A percentile compares a stretch with the other conserved stretches of the same genome.
These are phyloP conservation scores for Ceratobasidium sp. DNA, from an alignment of 1,284 basidiomycete species.

Conservation along the genomic window DNA sequence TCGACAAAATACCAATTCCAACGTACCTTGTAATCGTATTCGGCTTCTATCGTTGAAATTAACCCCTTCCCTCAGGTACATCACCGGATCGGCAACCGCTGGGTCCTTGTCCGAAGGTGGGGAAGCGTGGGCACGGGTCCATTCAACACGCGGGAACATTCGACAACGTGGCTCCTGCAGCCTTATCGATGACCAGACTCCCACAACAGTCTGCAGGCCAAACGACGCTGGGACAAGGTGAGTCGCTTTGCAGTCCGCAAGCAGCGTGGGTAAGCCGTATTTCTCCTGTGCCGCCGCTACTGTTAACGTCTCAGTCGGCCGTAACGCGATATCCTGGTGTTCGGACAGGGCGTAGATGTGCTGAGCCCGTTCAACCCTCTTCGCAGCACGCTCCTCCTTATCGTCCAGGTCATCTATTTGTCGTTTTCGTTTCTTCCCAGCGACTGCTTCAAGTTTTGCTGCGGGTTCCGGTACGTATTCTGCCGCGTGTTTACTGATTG, in stretches of 20 bases:
- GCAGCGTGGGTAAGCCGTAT: not conserved
- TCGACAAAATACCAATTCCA: not conserved
- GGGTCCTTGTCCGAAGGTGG: not conserved
- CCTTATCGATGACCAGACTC: constrained; percentile 9
- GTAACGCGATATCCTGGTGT: constrained; percentile 1
- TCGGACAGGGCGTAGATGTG: not conserved
- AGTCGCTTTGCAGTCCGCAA: not conserved
- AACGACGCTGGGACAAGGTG: not conserved
- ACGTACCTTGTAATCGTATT: not conserved
- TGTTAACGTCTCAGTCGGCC: not conserved
- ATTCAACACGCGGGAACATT: not conserved
- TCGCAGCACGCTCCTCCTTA: constrained; percentile 5
- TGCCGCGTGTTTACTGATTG: not conserved
- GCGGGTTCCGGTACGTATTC: not conserved
- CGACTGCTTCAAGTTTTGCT: not conserved
- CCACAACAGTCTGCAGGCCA: not conserved
- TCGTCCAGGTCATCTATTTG: not conserved
- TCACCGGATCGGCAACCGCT: constrained; percentile 9
- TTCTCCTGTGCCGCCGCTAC: not conserved
- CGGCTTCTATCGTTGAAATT: not conserved
- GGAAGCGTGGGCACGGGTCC: not conserved
- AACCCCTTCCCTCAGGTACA: not conserved
- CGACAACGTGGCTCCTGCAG: not conserved
- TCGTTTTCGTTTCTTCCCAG: constrained; percentile 9
- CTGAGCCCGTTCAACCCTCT: not conserved